A percentile compares a stretch with the other conserved stretches of the same genome.
phyloP scores from a whole-genome alignment of 345 rosid genomes.

The Leavenworthia alabamica region DNA sequence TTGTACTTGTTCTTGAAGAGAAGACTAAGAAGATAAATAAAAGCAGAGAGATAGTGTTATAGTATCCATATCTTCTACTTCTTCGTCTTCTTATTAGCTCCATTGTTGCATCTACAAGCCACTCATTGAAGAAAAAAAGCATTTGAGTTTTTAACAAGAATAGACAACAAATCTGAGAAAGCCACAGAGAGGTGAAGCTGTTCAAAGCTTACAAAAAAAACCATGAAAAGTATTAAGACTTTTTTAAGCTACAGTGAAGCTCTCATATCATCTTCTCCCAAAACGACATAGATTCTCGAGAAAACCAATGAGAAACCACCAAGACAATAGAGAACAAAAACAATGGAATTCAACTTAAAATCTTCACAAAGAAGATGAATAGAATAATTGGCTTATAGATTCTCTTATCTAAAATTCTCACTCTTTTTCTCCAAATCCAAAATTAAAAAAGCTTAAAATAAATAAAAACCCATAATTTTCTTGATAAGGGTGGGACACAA shows the following conservation, averaged over 20 bases:
- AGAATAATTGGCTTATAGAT: conserved; percentile 37
- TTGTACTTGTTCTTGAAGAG: conserved; percentile 17
- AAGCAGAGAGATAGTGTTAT: conserved; percentile 19
- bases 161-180: conserved; percentile 23
- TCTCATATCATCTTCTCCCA: conserved; percentile 15
- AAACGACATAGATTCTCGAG: conserved; percentile 24
- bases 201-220: conserved; percentile 25
- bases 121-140: conserved; percentile 17
- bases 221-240: not conserved
- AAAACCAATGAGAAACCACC: conserved; percentile 19
- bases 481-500: conserved; percentile 1
- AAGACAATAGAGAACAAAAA: not conserved
- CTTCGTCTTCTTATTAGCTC: conserved; percentile 36
- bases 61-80: conserved; percentile 30
- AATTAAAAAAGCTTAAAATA: not conserved
- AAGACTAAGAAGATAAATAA: conserved; percentile 33
- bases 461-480: not conserved
- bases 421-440: not conserved
- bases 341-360: conserved; percentile 28
- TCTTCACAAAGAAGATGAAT: conserved; percentile 45
- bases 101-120: conserved; percentile 33
- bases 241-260: conserved; percentile 22
- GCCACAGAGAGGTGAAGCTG: conserved; percentile 14
- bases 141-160: not conserved
- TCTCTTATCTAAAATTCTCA: conserved; percentile 33